These are phyloP conservation scores for Cystobasidium ongulense DNA, from an alignment of 768 basidiomycete species.

Conservation along the genomic window DNA sequence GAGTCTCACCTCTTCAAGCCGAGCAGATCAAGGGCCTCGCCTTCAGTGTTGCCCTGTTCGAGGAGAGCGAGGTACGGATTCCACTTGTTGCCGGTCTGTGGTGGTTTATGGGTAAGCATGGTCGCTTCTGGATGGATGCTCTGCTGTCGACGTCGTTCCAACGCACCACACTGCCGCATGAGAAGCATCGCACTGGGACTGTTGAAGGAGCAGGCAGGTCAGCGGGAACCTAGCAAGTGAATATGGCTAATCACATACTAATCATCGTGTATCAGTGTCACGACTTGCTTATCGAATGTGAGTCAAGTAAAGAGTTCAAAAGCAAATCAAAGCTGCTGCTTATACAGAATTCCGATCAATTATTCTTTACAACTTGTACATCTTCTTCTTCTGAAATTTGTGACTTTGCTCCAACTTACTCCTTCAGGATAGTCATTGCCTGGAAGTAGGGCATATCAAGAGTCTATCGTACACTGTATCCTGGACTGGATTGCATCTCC, in stretches of 20 bases:
- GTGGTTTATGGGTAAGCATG: not conserved
- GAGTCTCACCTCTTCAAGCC: conserved; percentile 20
- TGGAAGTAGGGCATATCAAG: not conserved
- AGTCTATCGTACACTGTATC: not conserved
- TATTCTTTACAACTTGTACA: not conserved
- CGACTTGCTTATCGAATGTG: not conserved
- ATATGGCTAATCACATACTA: not conserved
- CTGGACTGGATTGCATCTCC: not conserved
- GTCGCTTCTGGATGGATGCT: not conserved
- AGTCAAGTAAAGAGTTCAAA: not conserved
- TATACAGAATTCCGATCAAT: not conserved
- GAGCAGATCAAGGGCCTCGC: conserved; percentile 24
- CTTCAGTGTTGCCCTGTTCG: conserved; percentile 22
- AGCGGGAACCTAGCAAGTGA: not conserved
- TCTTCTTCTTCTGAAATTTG: not conserved
- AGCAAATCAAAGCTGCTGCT: not conserved
- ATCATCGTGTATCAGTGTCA: not conserved
- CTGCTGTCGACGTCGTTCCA: not conserved
- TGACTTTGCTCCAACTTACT: not conserved
- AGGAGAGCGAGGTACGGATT: conserved; percentile 26
- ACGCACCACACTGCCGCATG: conserved; percentile 30
- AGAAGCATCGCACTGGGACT: conserved; percentile 31
- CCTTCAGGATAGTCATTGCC: no score
- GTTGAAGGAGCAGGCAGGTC: not conserved
- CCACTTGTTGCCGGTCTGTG: conserved; percentile 30